Evolutionary conservation across 2,329 filamentous ascomycete species (phyloP), one percentile per base, ranked within the genome.

Genomic region (Fusarium sulawesiense): DNA sequence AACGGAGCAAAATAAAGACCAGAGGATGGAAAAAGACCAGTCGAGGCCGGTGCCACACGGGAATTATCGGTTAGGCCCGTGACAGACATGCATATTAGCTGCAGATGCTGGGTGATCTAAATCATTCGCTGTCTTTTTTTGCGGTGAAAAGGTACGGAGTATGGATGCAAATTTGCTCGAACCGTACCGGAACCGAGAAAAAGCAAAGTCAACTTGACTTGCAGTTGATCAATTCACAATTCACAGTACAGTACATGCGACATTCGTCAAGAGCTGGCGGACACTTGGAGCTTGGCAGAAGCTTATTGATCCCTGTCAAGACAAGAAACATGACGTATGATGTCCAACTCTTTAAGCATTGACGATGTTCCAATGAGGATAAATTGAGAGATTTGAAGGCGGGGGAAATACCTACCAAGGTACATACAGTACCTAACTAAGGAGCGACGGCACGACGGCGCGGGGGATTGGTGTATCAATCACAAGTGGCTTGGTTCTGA

Each of bases 291-390:
- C 51, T 61, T 70, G 54, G 54, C 56, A 50, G 61, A 69, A 65
- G 66, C 66, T 66, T 70, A 54, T 27, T 45, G 49, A 55, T 37
- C 61, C 61, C 56, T 66, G 63, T 55, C 37, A 50, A 58, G 27
- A 32, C 14, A 20, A 56, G 14, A 49, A n/a, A 60, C 55, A 70
- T 70, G 66, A 70, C 66, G 66, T 67, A 70, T 51, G 56, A 34
- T 41, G 30, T 34, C 23, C 18, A 58, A 42, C 25, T 42, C 25
- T 46, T 21, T 20, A 27, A 41, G 34, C 21, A 46, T 40, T 61
- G 30, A 49, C 54, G 41, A 37, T 37, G 34, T n/a, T 37, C 16
- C 11, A 53, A 62, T 45, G 40, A 50, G 46, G 46, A 60, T 32
- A 41, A 53, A 53, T 32, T 13, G 23, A 50, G 49, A 50, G 66